Base-by-base conservation (phyloP, 2,329 filamentous ascomycete genomes). In the Exophiala sp. region DNA sequence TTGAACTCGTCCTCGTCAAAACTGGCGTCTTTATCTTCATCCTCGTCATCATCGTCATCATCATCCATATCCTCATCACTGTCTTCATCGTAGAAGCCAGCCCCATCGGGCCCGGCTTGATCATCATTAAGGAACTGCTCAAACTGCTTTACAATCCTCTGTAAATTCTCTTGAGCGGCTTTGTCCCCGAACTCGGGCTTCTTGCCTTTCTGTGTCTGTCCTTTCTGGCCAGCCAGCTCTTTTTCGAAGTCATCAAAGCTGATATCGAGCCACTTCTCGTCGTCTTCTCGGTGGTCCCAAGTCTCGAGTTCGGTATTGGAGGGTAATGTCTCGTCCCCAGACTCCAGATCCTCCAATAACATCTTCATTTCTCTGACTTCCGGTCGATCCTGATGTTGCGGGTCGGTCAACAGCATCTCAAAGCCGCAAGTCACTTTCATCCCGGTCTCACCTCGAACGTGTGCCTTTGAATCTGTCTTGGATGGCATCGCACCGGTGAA, bases 401-500 rank as follows among this genome's bases (percentile, higher is more conserved):
- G 77, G 58, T 86, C 81, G 8, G 73, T 72, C 0, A 88, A 70
- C 42, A 97, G 75, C 77, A 97, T 93, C 68, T 98, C 91, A 62
- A 95, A 89, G 0, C 91, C 93, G 59, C 85, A 89, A 0, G 88
- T 79, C 8, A 97, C 69, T 65, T 97, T 97, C 83, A 96, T 91
- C 9, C 90, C 90, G 34, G 86, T 72, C 48, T 91, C 85, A 1
- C 73, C 69, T 42, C 73, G 55, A 70, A 61, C 43, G 69, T 65
- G 57, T 53, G 56, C 55, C 65, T 70, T 81, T 73, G 81, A 30
- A 60, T 70, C 21, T 3, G 65, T 62, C 27, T 57, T 64, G 16
- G 62, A 35, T 2, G 67, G 72, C 3, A 77, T 59, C 7, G 71
- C 72, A 2, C 64, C 67, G 3, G 68, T 66, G 73, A 78, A 82